Conservation (phyloP, 352 stramenopile genomes). For the Pythium pyrilobum region DNA sequence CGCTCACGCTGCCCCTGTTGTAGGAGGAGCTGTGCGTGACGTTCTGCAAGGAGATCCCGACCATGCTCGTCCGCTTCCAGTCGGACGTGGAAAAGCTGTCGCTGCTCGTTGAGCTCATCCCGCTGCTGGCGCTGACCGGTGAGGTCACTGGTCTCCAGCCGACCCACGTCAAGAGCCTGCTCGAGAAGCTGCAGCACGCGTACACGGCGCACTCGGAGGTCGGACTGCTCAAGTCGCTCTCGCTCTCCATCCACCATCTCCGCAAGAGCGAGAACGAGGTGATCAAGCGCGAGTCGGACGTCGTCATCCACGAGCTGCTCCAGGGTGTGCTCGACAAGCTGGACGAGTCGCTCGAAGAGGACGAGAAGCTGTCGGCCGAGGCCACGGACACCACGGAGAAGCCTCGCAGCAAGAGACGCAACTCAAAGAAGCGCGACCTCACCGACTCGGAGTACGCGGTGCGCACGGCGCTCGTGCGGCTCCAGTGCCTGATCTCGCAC, state of each 20-base stretch:
- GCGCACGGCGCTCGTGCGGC: slow-evolving; percentile 44
- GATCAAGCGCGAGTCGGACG: slow-evolving; percentile 71
- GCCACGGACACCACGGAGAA: slow-evolving; percentile 14
- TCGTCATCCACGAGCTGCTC: slow-evolving; percentile 67
- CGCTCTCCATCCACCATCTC: slow-evolving; percentile 65
- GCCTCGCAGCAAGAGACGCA: slow-evolving; percentile 5
- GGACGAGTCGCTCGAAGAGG: slow-evolving; percentile 42
- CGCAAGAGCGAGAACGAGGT: slow-evolving; percentile 66
- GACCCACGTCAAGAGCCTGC: slow-evolving; percentile 54
- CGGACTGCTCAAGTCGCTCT: slow-evolving; percentile 57
- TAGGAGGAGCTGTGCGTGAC: slow-evolving; percentile 74
- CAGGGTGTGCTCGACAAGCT: slow-evolving; percentile 67
- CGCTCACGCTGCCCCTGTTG: slow-evolving; percentile 4
- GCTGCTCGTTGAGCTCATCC: slow-evolving; percentile 70
- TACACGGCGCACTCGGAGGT: slow-evolving; percentile 68
- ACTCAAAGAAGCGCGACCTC: slow-evolving; percentile 37
- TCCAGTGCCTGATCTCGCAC: slow-evolving; percentile 58
- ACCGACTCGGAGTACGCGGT: slow-evolving; percentile 69
- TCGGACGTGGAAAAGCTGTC: slow-evolving; percentile 75
- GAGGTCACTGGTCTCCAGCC: slow-evolving; percentile 70
- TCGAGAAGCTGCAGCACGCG: slow-evolving; percentile 73
- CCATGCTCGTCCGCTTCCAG: slow-evolving; percentile 68
- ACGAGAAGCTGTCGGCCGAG: slow-evolving; percentile 34
- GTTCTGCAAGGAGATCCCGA: slow-evolving; percentile 81
- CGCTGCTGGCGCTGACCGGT: slow-evolving; percentile 52